A percentile compares a stretch with the other conserved stretches of the same genome.
Conservation (phyloP, 2,329 filamentous ascomycete species). For the Colletotrichum sublineola region DNA sequence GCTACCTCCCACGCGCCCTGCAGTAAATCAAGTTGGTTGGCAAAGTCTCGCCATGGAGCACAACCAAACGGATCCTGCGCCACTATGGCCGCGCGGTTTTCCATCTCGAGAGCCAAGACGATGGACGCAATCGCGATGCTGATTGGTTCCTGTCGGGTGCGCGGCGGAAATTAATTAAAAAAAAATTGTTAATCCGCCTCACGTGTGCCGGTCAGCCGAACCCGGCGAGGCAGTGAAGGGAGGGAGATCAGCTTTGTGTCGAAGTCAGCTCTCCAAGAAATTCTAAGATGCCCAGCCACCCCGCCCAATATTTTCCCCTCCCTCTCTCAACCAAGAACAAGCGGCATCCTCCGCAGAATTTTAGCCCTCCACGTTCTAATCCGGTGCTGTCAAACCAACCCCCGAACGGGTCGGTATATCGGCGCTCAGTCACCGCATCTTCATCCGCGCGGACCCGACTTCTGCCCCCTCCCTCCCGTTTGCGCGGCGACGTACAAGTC, state of each 20-base stretch:
- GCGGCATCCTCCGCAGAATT: background rate
- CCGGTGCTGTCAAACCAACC: background rate
- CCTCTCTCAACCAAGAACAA: background rate
- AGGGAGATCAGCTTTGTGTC: background rate
- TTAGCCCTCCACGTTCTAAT: background rate
- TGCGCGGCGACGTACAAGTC: conserved; percentile 10
- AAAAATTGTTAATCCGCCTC: conserved; percentile 15
- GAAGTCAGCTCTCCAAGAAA: background rate
- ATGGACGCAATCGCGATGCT: background rate
- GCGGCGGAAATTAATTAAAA: conserved; percentile 8
- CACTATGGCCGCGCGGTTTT: conserved; percentile 8
- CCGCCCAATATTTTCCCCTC: background rate
- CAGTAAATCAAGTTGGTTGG: background rate
- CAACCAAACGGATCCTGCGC: background rate
- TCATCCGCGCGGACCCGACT: background rate
- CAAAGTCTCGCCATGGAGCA: background rate
- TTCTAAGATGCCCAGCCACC: conserved; percentile 4
- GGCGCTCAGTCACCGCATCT: conserved; percentile 3
- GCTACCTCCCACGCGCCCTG: background rate
- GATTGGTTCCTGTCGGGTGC: conserved; percentile 2
- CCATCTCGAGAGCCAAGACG: background rate
- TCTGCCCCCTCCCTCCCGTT: background rate
- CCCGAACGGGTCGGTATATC: conserved; percentile 7
- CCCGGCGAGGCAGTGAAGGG: conserved; percentile 15
- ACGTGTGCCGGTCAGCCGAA: conserved; percentile 12